Evolutionary conservation across 176 grass and related monocot species (phyloP).

Genomic region (Chrysopogon serrulatus): DNA sequence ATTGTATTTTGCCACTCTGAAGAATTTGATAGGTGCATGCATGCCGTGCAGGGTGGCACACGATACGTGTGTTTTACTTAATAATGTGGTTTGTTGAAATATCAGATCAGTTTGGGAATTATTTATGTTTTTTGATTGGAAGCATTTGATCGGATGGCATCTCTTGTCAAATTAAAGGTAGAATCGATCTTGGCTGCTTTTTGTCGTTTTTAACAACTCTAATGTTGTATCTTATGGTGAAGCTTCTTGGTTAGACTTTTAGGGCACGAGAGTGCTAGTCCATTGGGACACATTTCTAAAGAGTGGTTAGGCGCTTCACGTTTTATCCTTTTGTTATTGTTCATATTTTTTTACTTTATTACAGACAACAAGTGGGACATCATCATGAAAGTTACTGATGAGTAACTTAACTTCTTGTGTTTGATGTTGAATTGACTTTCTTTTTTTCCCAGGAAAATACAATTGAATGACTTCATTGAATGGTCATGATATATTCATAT

Average conservation of each 20-base stretch:
- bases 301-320: neutral
- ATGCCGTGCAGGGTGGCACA: neutral
- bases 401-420: neutral
- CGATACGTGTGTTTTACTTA: neutral
- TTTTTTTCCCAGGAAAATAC: neutral
- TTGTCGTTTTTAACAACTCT: no score
- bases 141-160: neutral
- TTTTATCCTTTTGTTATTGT: neutral
- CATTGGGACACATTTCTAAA: neutral
- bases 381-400: neutral
- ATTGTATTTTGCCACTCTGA: no score
- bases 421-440: neutral
- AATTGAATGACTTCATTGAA: neutral
- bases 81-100: neutral
- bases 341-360: neutral
- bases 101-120: neutral
- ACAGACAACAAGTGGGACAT: neutral
- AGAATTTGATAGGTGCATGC: neutral
- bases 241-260: neutral
- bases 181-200: neutral
- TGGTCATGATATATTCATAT: no score
- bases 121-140: neutral
- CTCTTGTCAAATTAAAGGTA: neutral
- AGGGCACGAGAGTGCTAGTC: neutral
- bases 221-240: neutral